Conservation (phyloP, 2,329 filamentous ascomycete genomes). For the Aurifilum marmelostoma region DNA sequence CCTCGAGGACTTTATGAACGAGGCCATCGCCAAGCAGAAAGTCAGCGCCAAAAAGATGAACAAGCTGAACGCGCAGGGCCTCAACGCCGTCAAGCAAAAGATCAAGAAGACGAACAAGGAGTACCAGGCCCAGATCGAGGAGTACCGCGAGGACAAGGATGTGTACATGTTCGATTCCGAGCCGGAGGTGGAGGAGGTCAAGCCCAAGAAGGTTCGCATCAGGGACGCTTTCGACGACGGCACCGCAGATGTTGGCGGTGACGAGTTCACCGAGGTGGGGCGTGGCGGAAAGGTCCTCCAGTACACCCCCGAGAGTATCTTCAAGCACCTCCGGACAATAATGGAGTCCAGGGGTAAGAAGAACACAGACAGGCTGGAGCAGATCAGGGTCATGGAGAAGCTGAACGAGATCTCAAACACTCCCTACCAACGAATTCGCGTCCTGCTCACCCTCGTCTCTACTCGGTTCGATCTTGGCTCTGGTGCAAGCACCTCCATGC, state of each 20-base stretch:
- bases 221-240: conserved; percentile 51
- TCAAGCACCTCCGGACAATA: conserved; percentile 93
- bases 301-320: conserved; percentile 96
- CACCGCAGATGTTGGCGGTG: conserved; percentile 66
- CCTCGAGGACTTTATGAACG: conserved; percentile 91
- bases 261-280: conserved; percentile 87
- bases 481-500: conserved; percentile 79
- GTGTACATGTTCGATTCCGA: conserved; percentile 80
- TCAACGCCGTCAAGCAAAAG: conserved; percentile 97
- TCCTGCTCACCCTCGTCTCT: conserved; percentile 88
- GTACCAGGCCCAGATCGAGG: conserved; percentile 83
- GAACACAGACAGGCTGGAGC: conserved; percentile 93
- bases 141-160: conserved; percentile 83
- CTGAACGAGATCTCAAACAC: conserved; percentile 84
- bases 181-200: conserved; percentile 68
- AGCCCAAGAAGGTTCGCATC: conserved; percentile 55
- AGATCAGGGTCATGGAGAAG: conserved; percentile 98
- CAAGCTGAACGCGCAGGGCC: conserved; percentile 86
- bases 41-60: conserved; percentile 98
- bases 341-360: conserved; percentile 97
- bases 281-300: conserved; percentile 86
- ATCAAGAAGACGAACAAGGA: conserved; percentile 99
- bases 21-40: conserved; percentile 94
- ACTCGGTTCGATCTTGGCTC: conserved; percentile 92
- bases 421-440: conserved; percentile 92